Percentiles rank a stretch among this genome's conserved stretches.
phyloP scores from a whole-genome alignment of 371 early-diverging fungal genomes.

The Rhizopus delemar region DNA sequence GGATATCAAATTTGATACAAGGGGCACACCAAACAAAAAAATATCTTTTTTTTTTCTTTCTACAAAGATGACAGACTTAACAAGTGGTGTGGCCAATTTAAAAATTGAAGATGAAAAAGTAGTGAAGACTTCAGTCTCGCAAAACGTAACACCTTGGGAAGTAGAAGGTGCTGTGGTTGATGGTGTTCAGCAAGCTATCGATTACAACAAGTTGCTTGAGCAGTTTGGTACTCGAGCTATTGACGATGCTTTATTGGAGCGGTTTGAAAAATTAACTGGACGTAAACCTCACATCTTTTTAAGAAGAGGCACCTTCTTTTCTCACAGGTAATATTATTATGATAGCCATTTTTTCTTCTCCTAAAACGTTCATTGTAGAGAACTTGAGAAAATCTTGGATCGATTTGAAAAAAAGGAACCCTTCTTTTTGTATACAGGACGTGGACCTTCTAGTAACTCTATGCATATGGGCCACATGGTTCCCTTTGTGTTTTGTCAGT shows the following conservation, averaged over 20 bases:
- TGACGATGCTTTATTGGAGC: slow-evolving; percentile 74
- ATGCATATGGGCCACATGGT: slow-evolving; percentile 99
- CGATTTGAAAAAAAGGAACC: slow-evolving; percentile 92
- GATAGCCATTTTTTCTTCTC: no score
- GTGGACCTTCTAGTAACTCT: slow-evolving; percentile 95
- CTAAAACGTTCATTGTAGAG: slow-evolving; percentile 56
- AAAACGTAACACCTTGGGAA: slow-evolving; percentile 95
- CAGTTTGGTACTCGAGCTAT: slow-evolving; percentile 95
- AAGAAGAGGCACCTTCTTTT: slow-evolving; percentile 95
- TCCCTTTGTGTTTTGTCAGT: slow-evolving; percentile 98
- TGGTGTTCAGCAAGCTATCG: slow-evolving; percentile 87
- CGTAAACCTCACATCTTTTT: slow-evolving; percentile 85
- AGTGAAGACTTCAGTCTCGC: slow-evolving; percentile 31
- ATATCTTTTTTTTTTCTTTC: slow-evolving; percentile 1
- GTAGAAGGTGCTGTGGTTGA: slow-evolving; percentile 92
- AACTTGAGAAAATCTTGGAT: slow-evolving; percentile 88
- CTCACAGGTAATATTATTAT: slow-evolving; percentile 76
- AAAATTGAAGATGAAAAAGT: slow-evolving; percentile 14
- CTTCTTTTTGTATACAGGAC: slow-evolving; percentile 99
- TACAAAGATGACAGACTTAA: slow-evolving; percentile 18
- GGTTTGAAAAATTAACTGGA: slow-evolving; percentile 87
- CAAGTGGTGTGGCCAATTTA: slow-evolving; percentile 8
- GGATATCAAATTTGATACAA: neutral
- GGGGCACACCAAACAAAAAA: slow-evolving; percentile 5
- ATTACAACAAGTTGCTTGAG: slow-evolving; percentile 93